Evolutionary conservation across 1,284 basidiomycete genomes (phyloP), one percentile per base, ranked within the genome.

Genomic region (Hemileia vastatrix): DNA sequence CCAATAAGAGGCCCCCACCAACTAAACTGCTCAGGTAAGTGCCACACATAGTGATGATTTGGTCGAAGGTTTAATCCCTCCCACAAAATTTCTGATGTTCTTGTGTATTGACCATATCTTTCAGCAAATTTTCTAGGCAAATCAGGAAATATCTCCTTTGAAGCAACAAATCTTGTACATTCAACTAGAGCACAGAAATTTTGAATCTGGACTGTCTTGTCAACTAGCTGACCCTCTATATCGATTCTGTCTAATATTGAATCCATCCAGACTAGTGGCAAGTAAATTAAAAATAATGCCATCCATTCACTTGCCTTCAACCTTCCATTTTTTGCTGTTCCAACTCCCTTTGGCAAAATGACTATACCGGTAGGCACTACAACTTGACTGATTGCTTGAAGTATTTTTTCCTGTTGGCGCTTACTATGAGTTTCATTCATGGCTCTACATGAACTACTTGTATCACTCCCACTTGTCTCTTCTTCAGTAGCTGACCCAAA

Each of bases 11-110:
- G 58, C 19, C 65, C 65, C 65, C 65, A 66, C 57, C 53, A 56
- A 43, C 6, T 9, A 19, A 61, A 18, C 50, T 64, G 65, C 13
- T 33, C 18, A 3, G 65, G 43, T 23, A 65, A 61, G 36, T 66
- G 65, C 3, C 56, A 44, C 4, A 55, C 57, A 40, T 61, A 66
- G 44, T 66, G 65, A 51, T 66, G 65, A 53, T 66, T 66, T 18
- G 58, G 64, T 33, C 54, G 31, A 6, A 53, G 43, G 15, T 54
- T 58, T 11, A 40, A 57, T 8, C 52, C n/a, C 1, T 47, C 44
- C 18, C 47, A 62, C 9, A 65, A 32, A 3, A 13, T 4, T 15
- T n/a, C 36, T 33, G 58, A 48, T 21, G 56, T 58, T 45, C 2
- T 24, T 21, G 31, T 31, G 50, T 62, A 66, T 6, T 62, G 27